Evolutionary conservation across 768 basidiomycete species (phyloP).

Genomic region (Tricholoma hemisulphureum): DNA sequence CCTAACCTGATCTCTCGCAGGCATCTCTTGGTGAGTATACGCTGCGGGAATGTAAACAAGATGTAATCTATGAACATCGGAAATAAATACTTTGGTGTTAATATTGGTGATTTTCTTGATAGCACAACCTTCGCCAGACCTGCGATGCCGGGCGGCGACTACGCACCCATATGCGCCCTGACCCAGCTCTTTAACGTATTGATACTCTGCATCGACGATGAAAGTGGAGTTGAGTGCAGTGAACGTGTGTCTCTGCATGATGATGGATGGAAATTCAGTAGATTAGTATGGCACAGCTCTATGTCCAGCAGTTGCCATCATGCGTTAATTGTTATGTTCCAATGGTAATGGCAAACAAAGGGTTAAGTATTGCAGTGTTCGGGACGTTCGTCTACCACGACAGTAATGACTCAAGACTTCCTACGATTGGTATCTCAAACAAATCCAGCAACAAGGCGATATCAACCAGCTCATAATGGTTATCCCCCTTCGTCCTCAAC

Average conservation of each 20-base stretch:
- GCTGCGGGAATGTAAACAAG: conserved; percentile 39
- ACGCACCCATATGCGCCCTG: conserved; percentile 96
- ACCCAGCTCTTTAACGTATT: conserved; percentile 95
- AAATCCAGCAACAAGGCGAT: conserved; percentile 59
- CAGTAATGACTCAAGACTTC: conserved; percentile 70
- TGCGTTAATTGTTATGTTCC: neutral
- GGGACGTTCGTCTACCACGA: conserved; percentile 14
- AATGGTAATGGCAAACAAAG: neutral
- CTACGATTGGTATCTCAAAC: conserved; percentile 68
- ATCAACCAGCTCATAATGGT: conserved; percentile 51
- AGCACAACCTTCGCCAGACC: conserved; percentile 85
- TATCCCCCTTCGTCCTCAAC: conserved; percentile 57
- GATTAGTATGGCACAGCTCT: neutral
- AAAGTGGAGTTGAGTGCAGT: conserved; percentile 83
- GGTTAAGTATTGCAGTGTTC: conserved; percentile 4
- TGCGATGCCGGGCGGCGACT: conserved; percentile 78
- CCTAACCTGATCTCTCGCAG: conserved; percentile 88
- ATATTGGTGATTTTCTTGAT: conserved; percentile 97
- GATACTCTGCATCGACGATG: conserved; percentile 84
- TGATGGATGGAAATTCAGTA: conserved; percentile 10
- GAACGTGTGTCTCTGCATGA: conserved; percentile 76
- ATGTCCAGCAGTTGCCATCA: neutral
- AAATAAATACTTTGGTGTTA: conserved; percentile 67
- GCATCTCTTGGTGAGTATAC: conserved; percentile 96
- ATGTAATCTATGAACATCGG: conserved; percentile 14